Conservation (phyloP, 2,329 filamentous ascomycete genomes). For the Pyricularia sp. region DNA sequence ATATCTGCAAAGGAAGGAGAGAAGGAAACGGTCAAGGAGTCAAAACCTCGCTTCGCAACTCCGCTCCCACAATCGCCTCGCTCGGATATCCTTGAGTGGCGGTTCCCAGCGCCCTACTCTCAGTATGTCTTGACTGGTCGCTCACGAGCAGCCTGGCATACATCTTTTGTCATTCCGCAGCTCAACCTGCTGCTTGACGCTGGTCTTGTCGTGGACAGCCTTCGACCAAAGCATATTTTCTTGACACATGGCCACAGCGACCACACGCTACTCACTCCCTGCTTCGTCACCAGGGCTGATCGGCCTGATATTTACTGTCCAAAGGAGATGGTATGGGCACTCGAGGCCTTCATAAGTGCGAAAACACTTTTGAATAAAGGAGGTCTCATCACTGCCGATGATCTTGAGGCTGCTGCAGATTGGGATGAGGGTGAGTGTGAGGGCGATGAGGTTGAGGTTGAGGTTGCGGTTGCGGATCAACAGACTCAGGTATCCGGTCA, state of each 20-base stretch:
- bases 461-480: not conserved
- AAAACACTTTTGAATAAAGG: constrained; percentile 32
- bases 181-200: constrained; percentile 40
- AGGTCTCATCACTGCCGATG: constrained; percentile 21
- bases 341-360: constrained; percentile 30
- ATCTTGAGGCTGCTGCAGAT: constrained; percentile 5
- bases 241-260: constrained; percentile 40
- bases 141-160: constrained; percentile 41
- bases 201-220: constrained; percentile 33
- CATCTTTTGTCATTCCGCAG: constrained; percentile 39
- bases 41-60: constrained; percentile 25
- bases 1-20: not conserved
- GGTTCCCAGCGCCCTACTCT: constrained; percentile 31
- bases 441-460: not conserved
- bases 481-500: not conserved
- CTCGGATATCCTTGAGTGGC: constrained; percentile 35
- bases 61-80: constrained; percentile 32
- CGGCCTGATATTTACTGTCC: constrained; percentile 38
- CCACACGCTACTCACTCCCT: constrained; percentile 31
- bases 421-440: not conserved
- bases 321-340: constrained; percentile 24
- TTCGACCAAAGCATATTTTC: constrained; percentile 38
- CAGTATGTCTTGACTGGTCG: constrained; percentile 33
- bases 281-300: constrained; percentile 32
- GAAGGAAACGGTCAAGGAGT: not conserved